Conservation (phyloP, 2,329 filamentous ascomycete species). For the Penicillium brasilianum region DNA sequence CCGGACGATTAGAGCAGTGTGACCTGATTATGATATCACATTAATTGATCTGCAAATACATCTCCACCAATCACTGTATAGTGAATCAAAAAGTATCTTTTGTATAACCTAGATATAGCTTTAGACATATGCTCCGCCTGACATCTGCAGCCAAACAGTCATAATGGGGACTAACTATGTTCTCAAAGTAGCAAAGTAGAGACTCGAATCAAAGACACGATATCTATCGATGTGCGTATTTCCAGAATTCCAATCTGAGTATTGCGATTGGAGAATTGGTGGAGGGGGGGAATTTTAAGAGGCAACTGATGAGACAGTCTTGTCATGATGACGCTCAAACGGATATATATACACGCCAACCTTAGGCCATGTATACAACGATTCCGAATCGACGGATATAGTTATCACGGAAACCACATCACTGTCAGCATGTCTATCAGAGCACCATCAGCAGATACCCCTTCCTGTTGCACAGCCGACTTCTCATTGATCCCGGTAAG, state of each 20-base stretch:
- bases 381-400: not conserved
- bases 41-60: not conserved
- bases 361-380: too few relatives aligned
- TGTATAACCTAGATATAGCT: not conserved
- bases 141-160: not conserved
- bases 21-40: constrained; percentile 1
- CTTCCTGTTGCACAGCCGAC: not conserved
- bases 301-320: not conserved
- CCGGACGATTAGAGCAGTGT: not conserved
- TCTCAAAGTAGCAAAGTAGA: not conserved
- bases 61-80: not conserved
- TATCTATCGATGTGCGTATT: not conserved
- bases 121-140: not conserved
- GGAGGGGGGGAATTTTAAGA: not conserved
- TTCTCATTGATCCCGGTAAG: constrained; percentile 4
- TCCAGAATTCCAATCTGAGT: not conserved
- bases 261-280: not conserved
- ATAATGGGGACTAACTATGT: not conserved
- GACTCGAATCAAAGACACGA: not conserved
- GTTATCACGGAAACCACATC: too few relatives aligned
- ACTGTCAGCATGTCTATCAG: not conserved
- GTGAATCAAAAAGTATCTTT: not conserved
- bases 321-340: not conserved
- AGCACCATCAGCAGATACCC: constrained; percentile 1
- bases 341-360: not conserved